A percentile compares a stretch with the other conserved stretches of the same genome.
These are phyloP conservation scores for Trichoderma oligosporum DNA, from an alignment of 2,329 filamentous ascomycete species.

Conservation along the genomic window DNA sequence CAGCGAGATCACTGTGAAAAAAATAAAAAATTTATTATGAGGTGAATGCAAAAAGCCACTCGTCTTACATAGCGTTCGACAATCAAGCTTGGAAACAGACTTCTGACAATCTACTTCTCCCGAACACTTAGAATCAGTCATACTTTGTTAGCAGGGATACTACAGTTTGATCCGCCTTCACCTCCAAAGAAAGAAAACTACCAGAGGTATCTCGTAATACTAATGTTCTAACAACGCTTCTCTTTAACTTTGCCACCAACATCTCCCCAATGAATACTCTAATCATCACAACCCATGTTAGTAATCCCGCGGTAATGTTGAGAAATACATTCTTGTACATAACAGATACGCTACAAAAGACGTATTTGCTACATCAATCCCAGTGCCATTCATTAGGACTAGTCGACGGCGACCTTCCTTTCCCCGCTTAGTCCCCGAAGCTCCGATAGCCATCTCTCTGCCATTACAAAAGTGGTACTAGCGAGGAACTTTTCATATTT, in stretches of 20 bases:
- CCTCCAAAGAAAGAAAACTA: not conserved
- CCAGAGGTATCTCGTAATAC: not conserved
- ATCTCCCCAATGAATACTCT: not conserved
- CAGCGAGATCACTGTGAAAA: too few relatives aligned
- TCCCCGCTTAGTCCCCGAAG: conserved; percentile 9
- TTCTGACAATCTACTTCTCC: not conserved
- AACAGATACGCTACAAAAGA: not conserved
- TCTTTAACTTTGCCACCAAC: not conserved
- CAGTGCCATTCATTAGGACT: not conserved
- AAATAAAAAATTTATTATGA: not conserved
- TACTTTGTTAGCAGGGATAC: not conserved
- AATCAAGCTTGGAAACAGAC: conserved; percentile 12
- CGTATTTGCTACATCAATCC: too few relatives aligned
- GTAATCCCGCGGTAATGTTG: not conserved
- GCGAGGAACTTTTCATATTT: not conserved
- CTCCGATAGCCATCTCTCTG: not conserved
- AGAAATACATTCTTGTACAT: not conserved
- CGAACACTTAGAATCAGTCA: not conserved
- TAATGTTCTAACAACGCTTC: not conserved
- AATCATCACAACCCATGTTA: not conserved
- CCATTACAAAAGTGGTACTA: too few relatives aligned
- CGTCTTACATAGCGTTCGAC: not conserved
- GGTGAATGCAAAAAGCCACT: not conserved
- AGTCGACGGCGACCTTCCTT: not conserved
- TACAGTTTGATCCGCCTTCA: not conserved